These are phyloP conservation scores for Linnemannia exigua DNA, from an alignment of 192 early-diverging fungal species.

Conservation along the genomic window DNA sequence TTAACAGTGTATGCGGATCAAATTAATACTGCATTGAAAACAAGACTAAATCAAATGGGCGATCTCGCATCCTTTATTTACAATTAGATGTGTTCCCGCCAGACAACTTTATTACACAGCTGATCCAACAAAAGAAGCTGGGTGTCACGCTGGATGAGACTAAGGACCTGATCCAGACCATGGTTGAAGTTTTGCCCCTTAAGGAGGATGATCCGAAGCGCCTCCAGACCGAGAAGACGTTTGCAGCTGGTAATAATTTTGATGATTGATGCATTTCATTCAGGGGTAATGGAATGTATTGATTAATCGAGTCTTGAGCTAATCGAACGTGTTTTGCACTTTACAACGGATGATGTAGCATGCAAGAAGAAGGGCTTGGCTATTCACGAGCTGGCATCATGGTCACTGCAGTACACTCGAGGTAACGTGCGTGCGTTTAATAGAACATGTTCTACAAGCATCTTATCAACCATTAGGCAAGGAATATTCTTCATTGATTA, in stretches of 20 bases:
- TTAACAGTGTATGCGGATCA: neutral
- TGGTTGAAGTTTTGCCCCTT: conserved; percentile 28
- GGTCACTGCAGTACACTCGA: conserved; percentile 31
- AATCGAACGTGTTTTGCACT: neutral
- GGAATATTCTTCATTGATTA: neutral
- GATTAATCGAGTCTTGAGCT: neutral
- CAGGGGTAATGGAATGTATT: neutral
- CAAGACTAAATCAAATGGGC: no score
- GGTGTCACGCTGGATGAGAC: conserved; percentile 15
- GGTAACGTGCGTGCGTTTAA: conserved; percentile 22
- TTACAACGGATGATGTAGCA: neutral
- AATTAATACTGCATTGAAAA: neutral
- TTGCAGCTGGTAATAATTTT: conserved; percentile 19
- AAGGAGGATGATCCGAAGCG: conserved; percentile 31
- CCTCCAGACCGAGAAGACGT: conserved; percentile 25
- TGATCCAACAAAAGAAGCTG: conserved; percentile 32
- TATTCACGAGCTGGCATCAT: conserved; percentile 14
- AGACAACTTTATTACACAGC: conserved; percentile 25
- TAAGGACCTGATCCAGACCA: conserved; percentile 18
- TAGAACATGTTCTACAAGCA: no score
- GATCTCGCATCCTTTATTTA: no score
- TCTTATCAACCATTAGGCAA: no score
- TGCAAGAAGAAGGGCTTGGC: conserved; percentile 26
- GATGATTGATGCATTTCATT: neutral
- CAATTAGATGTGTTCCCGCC: conserved; percentile 35